Percentiles rank a stretch among this genome's conserved stretches.
phyloP scores from a whole-genome alignment of 345 rosid species.

The Syzygium aromaticum region DNA sequence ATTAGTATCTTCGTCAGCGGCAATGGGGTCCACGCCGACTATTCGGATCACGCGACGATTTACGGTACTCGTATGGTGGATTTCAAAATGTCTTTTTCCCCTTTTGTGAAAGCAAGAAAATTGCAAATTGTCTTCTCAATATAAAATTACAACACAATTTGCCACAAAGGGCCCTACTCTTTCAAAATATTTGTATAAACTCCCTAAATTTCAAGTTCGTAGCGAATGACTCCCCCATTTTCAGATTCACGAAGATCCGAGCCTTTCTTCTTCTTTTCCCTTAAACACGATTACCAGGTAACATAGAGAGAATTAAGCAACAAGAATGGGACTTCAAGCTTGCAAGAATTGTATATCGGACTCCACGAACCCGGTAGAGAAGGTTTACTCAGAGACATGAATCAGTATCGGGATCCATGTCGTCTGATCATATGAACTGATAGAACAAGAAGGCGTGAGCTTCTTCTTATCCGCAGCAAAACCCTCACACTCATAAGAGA shows the following conservation, averaged over 20 bases:
- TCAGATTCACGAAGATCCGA: not conserved
- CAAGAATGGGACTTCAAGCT: not conserved
- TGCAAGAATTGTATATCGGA: not conserved
- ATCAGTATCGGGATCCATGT: accelerated
- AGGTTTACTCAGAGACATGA: not conserved
- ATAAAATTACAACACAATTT: not conserved
- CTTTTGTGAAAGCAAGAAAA: not conserved
- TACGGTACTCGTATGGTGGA: not conserved
- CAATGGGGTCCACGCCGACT: not conserved
- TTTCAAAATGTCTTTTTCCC: not conserved
- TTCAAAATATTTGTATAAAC: not conserved
- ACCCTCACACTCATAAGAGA: not conserved
- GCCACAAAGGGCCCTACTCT: not conserved
- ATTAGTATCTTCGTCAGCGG: not conserved
- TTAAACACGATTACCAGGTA: not conserved
- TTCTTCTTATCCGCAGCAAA: not conserved
- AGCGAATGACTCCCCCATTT: not conserved
- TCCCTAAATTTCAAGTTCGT: not conserved
- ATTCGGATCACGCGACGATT: not conserved
- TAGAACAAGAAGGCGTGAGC: not conserved
- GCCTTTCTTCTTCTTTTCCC: not conserved
- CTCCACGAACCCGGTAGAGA: not conserved
- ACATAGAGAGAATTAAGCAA: not conserved
- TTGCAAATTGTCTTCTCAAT: not conserved
- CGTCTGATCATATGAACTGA: not conserved